Evolutionary conservation across 768 basidiomycete species (phyloP), one percentile per base, ranked within the genome.

Genomic region (Boletus pseudo-olivaceus): DNA sequence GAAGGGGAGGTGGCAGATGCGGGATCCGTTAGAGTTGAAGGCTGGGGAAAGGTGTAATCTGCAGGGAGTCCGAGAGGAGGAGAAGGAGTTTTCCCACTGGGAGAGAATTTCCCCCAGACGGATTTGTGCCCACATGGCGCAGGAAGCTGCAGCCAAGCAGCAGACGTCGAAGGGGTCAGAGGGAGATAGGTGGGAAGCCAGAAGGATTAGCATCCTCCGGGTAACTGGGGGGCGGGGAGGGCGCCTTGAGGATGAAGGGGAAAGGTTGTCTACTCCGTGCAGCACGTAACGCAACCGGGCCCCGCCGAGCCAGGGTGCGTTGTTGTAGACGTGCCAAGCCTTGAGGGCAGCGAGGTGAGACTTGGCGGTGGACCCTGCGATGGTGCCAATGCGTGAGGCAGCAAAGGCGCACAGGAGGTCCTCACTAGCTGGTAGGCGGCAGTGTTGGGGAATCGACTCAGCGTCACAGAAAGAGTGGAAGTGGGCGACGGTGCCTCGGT

Each of bases 311-410:
- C 30, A 32, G 30, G 30, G 30, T 1, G 23, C 51, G 7, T 58
- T 38, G 30, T 75, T 67, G 12, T 62, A 30, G 23, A 64, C 53
- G 42, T 76, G 75, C 72, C 73, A 76, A 0, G 71, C 68, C 7
- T 62, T 66, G 4, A 75, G 20, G 1, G 29, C 54, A 0, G 55
- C 47, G 1, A 58, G 15, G 2, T 58, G 43, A 1, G 33, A 20
- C 14, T 39, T 15, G 53, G 17, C 34, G 0, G 46, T 56, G 9
- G 4, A 3, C 1, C 49, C 49, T 0, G 27, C 6, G 1, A 56
- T 17, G 1, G 15, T n/a, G 1, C 45, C 12, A 1, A 56, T 29
- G 0, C 20, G 1, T 1, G 46, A 51, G 27, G 70, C 61, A 0
- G 66, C 64, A 44, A 70, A 76, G 2, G 61, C 56, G 12, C 70